These are phyloP conservation scores for Piedraia hortae DNA, from an alignment of 2,329 filamentous ascomycete genomes.

Conservation along the genomic window DNA sequence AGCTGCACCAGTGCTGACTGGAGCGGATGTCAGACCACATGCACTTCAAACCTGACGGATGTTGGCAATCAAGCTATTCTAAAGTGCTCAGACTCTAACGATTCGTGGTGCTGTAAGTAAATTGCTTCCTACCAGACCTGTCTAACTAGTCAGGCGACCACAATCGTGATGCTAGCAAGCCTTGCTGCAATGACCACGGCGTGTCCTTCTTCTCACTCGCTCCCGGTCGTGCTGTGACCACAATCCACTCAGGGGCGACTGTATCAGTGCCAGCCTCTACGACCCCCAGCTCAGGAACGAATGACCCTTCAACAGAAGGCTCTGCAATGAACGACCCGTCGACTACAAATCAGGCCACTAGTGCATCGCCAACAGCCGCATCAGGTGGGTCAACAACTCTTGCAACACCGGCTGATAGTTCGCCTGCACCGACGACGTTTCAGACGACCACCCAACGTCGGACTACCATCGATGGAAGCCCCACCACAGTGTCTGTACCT, in stretches of 20 bases:
- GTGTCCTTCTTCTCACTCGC: constrained; percentile 4
- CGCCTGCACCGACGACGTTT: no score
- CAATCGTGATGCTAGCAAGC: constrained; percentile 3
- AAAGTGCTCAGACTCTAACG: constrained; percentile 8
- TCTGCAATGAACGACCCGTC: no score
- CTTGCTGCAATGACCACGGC: constrained; percentile 4
- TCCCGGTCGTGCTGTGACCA: constrained; percentile 3
- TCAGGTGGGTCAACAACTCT: no score
- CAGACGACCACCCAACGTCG: no score
- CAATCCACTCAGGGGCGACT: constrained; percentile 4
- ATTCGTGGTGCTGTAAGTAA: constrained; percentile 9
- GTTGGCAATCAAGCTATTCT: constrained; percentile 11
- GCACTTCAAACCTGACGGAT: constrained; percentile 5
- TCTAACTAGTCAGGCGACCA: constrained; percentile 3
- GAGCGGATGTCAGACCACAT: no score
- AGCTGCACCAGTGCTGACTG: constrained; percentile 14
- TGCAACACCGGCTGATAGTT: no score
- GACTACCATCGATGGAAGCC: no score
- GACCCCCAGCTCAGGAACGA: no score
- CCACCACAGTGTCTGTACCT: no score
- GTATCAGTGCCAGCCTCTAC: constrained; percentile 2
- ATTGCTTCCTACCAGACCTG: neutral
- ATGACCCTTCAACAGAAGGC: no score
- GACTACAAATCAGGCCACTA: no score
- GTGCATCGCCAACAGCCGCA: no score